Evolutionary conservation across 2,329 filamentous ascomycete species (phyloP).

Genomic region (Talaromyces sp.): DNA sequence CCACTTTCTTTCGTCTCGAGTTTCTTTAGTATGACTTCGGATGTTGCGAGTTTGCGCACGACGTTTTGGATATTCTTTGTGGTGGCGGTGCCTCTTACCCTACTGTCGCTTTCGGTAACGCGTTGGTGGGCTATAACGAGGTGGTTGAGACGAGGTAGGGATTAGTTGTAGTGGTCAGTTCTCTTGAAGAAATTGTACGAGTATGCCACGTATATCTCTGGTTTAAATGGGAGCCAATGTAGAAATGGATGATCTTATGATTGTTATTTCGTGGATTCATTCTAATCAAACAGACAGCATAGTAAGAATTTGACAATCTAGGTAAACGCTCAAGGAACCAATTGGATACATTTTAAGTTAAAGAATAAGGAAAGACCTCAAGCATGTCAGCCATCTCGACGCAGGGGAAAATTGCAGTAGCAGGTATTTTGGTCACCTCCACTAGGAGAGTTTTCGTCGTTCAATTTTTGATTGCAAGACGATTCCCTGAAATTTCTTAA

Average conservation of each 20-base stretch:
- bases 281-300: not conserved
- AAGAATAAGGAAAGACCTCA: not conserved
- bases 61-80: conserved; percentile 9
- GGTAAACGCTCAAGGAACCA: not conserved
- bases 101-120: not conserved
- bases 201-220: not conserved
- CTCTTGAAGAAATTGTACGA: not conserved
- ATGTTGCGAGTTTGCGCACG: conserved; percentile 3
- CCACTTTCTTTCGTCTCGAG: conserved; percentile 10
- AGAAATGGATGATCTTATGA: not conserved
- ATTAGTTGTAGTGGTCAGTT: not conserved
- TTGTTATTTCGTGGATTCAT: not conserved
- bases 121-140: conserved; percentile 3
- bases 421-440: not conserved
- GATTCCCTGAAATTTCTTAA: not conserved
- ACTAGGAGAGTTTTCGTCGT: not conserved
- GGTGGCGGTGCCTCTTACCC: conserved; percentile 2
- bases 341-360: not conserved
- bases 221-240: not conserved
- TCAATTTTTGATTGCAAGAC: not conserved
- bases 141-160: not conserved
- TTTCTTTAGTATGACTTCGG: conserved; percentile 13
- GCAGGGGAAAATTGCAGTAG: not conserved
- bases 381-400: not conserved
- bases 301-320: not conserved